These are phyloP conservation scores for Colletotrichum paranaense DNA, from an alignment of 2,329 filamentous ascomycete species.

Conservation along the genomic window DNA sequence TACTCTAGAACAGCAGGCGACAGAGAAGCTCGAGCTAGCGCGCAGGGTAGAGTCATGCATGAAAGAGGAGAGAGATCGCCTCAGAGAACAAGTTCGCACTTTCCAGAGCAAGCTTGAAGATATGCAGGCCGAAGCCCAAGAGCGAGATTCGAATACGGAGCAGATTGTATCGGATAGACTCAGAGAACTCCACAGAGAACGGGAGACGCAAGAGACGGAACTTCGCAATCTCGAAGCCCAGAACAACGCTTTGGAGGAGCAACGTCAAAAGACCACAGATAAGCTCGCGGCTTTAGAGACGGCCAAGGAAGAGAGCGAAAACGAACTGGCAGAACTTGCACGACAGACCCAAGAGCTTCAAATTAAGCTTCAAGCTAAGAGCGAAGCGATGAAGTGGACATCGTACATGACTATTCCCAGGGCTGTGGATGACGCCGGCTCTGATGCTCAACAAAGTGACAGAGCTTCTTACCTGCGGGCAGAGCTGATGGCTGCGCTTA, in stretches of 20 bases:
- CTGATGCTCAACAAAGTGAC: neutral
- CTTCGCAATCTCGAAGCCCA: constrained; percentile 1
- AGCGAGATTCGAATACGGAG: neutral
- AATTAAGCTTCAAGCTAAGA: constrained; percentile 9
- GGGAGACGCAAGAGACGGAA: neutral
- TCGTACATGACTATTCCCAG: neutral
- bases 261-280: neutral
- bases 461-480: neutral
- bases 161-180: neutral
- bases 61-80: neutral
- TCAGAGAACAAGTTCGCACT: neutral
- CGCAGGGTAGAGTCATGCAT: neutral
- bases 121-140: neutral
- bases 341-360: neutral
- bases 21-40: neutral
- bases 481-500: constrained; percentile 2
- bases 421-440: neutral
- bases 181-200: neutral
- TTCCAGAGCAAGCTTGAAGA: neutral
- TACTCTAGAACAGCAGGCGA: neutral
- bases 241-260: neutral
- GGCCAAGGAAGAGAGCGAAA: neutral
- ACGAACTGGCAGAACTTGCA: neutral
- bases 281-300: neutral
- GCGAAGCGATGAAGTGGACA: constrained; percentile 9